A percentile compares a stretch with the other conserved stretches of the same genome.
Evolutionary conservation across 2,329 filamentous ascomycete genomes (phyloP).

Genomic region (Hypoxylon sp.): DNA sequence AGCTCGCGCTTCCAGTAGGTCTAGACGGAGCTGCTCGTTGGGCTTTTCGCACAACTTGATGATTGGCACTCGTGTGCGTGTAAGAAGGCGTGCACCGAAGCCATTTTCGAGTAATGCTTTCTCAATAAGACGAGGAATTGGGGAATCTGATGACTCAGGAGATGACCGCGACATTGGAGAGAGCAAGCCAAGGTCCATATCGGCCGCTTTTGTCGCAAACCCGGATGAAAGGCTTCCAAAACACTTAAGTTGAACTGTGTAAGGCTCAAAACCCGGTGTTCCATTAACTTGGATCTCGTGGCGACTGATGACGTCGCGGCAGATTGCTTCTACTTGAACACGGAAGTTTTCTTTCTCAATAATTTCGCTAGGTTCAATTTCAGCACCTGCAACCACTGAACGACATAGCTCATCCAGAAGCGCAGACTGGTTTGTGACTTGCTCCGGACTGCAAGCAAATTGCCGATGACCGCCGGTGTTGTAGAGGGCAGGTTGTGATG

Average conservation of each 20-base stretch:
- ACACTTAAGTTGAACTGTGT: conserved; percentile 77
- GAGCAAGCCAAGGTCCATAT: conserved; percentile 89
- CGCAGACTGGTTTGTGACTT: conserved; percentile 64
- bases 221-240: conserved; percentile 89
- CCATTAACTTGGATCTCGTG: conserved; percentile 63
- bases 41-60: conserved; percentile 87
- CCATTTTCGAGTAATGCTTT: conserved; percentile 79
- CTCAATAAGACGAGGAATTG: conserved; percentile 81
- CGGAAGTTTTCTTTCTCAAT: conserved; percentile 80
- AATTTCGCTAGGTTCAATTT: conserved; percentile 75
- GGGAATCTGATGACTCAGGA: conserved; percentile 68
- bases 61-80: conserved; percentile 85
- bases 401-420: conserved; percentile 66
- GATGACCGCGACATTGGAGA: conserved; percentile 71
- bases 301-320: conserved; percentile 69
- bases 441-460: conserved; percentile 57
- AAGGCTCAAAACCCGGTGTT: conserved; percentile 63
- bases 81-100: conserved; percentile 82
- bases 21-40: conserved; percentile 69
- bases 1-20: conserved; percentile 74
- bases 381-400: conserved; percentile 68
- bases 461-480: conserved; percentile 52
- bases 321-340: conserved; percentile 73
- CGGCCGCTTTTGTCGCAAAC: conserved; percentile 88
- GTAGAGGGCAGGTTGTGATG: conserved; percentile 53